phyloP scores from a whole-genome alignment of 2,329 filamentous ascomycete genomes.

The Microdochium bolleyi region DNA sequence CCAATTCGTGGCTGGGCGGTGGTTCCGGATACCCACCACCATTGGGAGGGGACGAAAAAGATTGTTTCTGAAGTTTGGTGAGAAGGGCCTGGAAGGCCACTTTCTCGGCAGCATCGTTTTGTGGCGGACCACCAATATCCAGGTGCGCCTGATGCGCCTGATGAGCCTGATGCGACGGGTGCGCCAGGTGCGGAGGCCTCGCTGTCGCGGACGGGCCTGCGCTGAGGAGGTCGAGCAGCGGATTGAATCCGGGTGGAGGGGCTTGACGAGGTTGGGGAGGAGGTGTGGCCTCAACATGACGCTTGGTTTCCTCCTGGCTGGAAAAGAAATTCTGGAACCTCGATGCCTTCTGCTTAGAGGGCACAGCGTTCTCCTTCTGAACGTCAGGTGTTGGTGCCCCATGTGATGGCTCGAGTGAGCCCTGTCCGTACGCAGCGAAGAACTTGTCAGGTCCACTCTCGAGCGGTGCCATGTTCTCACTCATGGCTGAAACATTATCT shows the following conservation, averaged over 20 bases:
- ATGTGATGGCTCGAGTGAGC: conserved; percentile 25
- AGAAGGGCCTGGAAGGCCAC: conserved; percentile 79
- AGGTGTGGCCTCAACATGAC: conserved; percentile 37
- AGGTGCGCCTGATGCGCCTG: conserved; percentile 9
- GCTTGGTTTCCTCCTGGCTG: conserved; percentile 43
- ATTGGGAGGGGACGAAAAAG: conserved; percentile 33
- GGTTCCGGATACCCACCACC: conserved; percentile 19
- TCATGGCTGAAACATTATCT: background rate
- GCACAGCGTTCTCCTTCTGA: conserved; percentile 28
- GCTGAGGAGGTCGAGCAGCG: conserved; percentile 16
- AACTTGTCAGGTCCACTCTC: conserved; percentile 71
- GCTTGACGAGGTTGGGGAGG: conserved; percentile 24
- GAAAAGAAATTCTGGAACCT: conserved; percentile 79
- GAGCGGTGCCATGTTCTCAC: conserved; percentile 48
- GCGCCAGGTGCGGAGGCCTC: conserved; percentile 1
- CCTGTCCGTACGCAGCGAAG: conserved; percentile 51
- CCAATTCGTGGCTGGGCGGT: conserved; percentile 17
- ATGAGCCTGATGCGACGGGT: too few relatives aligned
- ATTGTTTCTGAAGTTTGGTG: conserved; percentile 66
- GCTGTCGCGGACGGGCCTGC: conserved; percentile 4
- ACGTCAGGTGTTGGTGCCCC: conserved; percentile 41
- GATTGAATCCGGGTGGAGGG: conserved; percentile 13
- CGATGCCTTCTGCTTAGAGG: conserved; percentile 54
- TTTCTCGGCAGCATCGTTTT: conserved; percentile 60
- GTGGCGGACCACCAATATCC: conserved; percentile 20